These are phyloP conservation scores for Crithidia thermophila DNA, from an alignment of 208 protist genomes.

Conservation along the genomic window DNA sequence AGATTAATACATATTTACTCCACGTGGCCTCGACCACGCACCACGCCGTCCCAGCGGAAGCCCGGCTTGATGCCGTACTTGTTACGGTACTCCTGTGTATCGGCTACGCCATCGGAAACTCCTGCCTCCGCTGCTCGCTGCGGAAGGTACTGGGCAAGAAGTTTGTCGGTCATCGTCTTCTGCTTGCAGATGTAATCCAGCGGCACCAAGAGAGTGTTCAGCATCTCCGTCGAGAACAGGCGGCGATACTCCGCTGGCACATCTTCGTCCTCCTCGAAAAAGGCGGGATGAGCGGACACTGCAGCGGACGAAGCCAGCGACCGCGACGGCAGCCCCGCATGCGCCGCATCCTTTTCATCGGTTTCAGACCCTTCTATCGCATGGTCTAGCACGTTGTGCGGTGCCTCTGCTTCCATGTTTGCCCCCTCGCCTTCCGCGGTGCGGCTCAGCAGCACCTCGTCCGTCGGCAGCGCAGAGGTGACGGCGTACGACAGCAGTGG, in stretches of 20 bases:
- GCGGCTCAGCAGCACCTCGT: conserved; percentile 6
- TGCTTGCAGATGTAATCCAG: conserved; percentile 44
- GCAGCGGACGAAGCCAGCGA: neutral
- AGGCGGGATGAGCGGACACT: neutral
- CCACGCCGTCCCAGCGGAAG: conserved; percentile 87
- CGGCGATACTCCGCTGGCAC: conserved; percentile 58
- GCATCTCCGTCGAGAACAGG: conserved; percentile 59
- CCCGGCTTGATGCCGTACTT: conserved; percentile 43
- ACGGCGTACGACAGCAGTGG: conserved; percentile 44
- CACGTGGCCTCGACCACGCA: conserved; percentile 59
- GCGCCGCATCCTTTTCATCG: neutral
- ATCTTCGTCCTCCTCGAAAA: conserved; percentile 54
- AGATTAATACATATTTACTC: too few species aligned
- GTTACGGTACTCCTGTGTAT: conserved; percentile 12
- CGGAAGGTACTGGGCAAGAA: conserved; percentile 79
- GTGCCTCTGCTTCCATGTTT: neutral
- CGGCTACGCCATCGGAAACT: neutral
- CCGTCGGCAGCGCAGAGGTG: conserved; percentile 14
- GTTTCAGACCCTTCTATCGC: too few species aligned
- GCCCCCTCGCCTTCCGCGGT: neutral
- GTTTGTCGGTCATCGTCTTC: conserved; percentile 47
- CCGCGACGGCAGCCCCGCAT: neutral
- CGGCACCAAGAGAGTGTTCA: conserved; percentile 52
- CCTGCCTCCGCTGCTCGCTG: conserved; percentile 4
- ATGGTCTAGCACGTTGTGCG: neutral